phyloP scores from a whole-genome alignment of 2,329 filamentous ascomycete genomes.

The Claviceps citrina region DNA sequence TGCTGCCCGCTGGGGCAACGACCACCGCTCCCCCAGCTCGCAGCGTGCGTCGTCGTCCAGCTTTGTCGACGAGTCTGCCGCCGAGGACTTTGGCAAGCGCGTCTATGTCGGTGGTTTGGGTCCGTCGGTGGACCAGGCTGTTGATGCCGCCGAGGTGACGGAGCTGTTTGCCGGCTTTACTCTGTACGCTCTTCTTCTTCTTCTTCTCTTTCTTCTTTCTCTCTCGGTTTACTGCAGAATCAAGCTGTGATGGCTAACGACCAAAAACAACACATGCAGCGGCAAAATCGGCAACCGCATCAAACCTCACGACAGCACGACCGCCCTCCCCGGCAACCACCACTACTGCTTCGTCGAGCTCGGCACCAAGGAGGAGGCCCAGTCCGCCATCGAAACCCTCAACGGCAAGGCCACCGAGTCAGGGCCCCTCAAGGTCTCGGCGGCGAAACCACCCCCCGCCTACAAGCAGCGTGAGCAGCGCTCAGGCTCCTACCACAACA shows the following conservation, averaged over 20 bases:
- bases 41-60: conserved; percentile 13
- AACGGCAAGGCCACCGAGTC: conserved; percentile 11
- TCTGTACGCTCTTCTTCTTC: conserved; percentile 11
- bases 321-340: conserved; percentile 35
- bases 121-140: conserved; percentile 31
- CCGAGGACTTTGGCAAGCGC: conserved; percentile 14
- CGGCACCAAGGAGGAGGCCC: conserved; percentile 35
- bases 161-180: conserved; percentile 32
- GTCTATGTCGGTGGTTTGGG: conserved; percentile 37
- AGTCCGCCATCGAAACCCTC: conserved; percentile 27
- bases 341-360: conserved; percentile 56
- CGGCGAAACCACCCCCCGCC: conserved; percentile 5
- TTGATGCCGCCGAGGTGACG: conserved; percentile 30
- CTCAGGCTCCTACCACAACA: background rate
- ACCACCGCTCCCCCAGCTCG: conserved; percentile 11
- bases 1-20: conserved; percentile 1
- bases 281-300: conserved; percentile 33
- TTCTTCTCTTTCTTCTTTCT: background rate
- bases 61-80: background rate
- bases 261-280: no score
- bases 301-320: conserved; percentile 41
- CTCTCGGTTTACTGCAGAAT: no score
- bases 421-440: conserved; percentile 10
- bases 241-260: no score
- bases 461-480: conserved; percentile 2